These are phyloP conservation scores for Chrysanthemum makinoi DNA, from an alignment of 129 eudicot genomes.

Conservation along the genomic window DNA sequence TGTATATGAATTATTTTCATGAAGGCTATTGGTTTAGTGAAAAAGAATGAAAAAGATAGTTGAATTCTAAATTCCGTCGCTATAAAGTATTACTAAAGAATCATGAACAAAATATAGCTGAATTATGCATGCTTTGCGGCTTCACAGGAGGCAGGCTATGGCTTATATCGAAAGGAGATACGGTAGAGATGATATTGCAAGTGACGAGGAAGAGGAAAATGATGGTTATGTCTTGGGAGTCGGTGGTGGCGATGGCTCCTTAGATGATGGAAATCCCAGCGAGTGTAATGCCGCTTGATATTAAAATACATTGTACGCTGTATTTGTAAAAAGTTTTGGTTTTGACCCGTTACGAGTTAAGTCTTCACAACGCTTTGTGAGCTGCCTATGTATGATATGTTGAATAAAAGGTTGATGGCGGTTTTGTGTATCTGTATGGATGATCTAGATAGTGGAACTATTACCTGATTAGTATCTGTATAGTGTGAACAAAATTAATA, in stretches of 20 bases:
- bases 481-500: too few species aligned
- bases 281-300: conserved; percentile 50
- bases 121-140: conserved; percentile 82
- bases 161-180: conserved; percentile 65
- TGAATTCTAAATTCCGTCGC: too few species aligned
- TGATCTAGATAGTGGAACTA: not conserved
- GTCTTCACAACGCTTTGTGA: not conserved
- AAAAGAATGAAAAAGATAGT: too few species aligned
- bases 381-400: too few species aligned
- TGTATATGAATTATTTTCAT: too few species aligned
- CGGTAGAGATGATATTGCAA: conserved; percentile 50
- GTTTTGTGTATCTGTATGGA: conserved; percentile 8
- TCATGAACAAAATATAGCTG: too few species aligned
- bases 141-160: conserved; percentile 75
- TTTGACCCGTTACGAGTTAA: not conserved
- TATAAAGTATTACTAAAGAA: too few species aligned
- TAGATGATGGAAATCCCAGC: conserved; percentile 53
- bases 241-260: conserved; percentile 46
- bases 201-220: conserved; percentile 46
- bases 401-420: not conserved
- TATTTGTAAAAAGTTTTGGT: not conserved
- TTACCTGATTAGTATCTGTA: too few species aligned
- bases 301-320: not conserved
- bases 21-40: too few species aligned
- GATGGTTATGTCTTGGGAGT: conserved; percentile 50